Conservation (phyloP, 2,329 filamentous ascomycete genomes). For the Talaromyces sp. region DNA sequence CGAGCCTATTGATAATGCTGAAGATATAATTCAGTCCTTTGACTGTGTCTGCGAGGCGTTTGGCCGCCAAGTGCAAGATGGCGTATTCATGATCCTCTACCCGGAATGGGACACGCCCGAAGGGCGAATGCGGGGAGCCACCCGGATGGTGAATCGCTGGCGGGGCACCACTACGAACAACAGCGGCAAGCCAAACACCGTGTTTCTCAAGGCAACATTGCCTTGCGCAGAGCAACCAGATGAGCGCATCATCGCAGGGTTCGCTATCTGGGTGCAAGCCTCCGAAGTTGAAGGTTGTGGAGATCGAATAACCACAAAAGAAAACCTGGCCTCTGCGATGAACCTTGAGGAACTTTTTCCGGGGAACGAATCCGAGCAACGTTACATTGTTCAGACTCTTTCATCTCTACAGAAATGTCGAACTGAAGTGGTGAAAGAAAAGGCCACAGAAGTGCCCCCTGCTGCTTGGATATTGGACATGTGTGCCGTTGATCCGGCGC, state of each 20-base stretch:
- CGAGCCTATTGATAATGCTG: constrained; percentile 5
- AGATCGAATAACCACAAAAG: constrained; percentile 32
- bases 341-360: constrained; percentile 47
- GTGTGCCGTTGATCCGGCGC: constrained; percentile 57
- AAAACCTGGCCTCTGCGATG: constrained; percentile 12
- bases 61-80: constrained; percentile 55
- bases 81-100: constrained; percentile 56
- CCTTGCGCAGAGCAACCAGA: constrained; percentile 15
- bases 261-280: constrained; percentile 59
- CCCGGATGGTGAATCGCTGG: constrained; percentile 50
- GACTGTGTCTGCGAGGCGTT: constrained; percentile 39
- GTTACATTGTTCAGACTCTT: constrained; percentile 51
- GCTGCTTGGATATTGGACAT: constrained; percentile 55
- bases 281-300: constrained; percentile 56
- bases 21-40: constrained; percentile 11
- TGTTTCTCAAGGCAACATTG: constrained; percentile 60
- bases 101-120: constrained; percentile 58
- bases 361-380: constrained; percentile 48
- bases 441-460: constrained; percentile 32
- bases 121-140: constrained; percentile 43
- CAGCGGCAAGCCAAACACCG: constrained; percentile 43
- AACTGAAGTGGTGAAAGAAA: constrained; percentile 44
- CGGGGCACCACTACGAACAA: constrained; percentile 43
- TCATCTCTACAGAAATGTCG: constrained; percentile 40
- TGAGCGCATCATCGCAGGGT: constrained; percentile 47